Evolutionary conservation across 2,329 filamentous ascomycete species (phyloP), one percentile per base, ranked within the genome.

Genomic region (Fusarium buxicola): DNA sequence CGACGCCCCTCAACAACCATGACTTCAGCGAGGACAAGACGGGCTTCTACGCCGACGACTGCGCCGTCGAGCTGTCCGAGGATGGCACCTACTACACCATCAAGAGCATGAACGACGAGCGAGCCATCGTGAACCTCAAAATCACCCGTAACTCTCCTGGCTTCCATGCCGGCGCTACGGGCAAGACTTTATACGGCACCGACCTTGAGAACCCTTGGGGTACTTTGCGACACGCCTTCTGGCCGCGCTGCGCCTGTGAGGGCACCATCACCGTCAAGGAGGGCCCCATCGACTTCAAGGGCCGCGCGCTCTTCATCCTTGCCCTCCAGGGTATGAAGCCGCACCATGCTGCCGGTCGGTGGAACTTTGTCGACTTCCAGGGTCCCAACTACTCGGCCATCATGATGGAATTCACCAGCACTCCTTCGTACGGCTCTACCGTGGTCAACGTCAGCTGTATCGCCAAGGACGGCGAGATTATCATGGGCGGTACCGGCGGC

Each of bases 271-370:
- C 91, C 63, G 96, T 93, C 58, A 86, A 91, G 70, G 88, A 92
- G 30, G 92, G 92, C 43, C 87, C 90, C 32, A 83, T 97, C 61
- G 89, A 97, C 75, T 88, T 97, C 76, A 89, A 87, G 72, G 94
- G 94, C 55, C 86, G 83, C 63, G 93, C 89, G 28, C 81, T 96
- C 71, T 94, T 93, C 78, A 84, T 90, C 66, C 90, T 95, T 76
- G 94, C 92, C 35, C 81, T 98, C 46, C 95, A 98, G 80, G 95
- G 94, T 75, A 98, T 98, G 94, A 99, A 99, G 85, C 95, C 95
- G 35, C 95, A 99, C 77, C 96, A 99, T 75, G 91, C 93, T 58
- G 94, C 94, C 60, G 88, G 91, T 27, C 88, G 86, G 63, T 99
- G 95, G 95, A 97, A 95, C 79, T 99, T 97, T 81, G 84, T 87